A percentile compares a stretch with the other conserved stretches of the same genome.
Conservation (phyloP, 768 basidiomycete genomes). For the Leccinum sublutescens region DNA sequence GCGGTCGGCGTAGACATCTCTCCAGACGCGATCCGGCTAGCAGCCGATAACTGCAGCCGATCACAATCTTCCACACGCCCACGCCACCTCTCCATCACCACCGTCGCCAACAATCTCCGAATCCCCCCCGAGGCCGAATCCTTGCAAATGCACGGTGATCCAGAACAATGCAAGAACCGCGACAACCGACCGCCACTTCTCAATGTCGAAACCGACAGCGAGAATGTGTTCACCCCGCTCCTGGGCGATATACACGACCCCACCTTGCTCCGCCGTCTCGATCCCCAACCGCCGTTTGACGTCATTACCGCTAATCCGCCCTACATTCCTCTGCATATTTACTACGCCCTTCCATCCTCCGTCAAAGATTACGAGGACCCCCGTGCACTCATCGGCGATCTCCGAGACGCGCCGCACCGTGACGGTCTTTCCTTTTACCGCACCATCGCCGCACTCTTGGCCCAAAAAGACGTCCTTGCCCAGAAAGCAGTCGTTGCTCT, state of each 20-base stretch:
- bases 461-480: slow-evolving; percentile 49
- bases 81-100: slow-evolving; percentile 17
- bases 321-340: slow-evolving; percentile 74
- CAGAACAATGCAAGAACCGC: background rate
- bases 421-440: slow-evolving; percentile 71
- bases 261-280: slow-evolving; percentile 24
- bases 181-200: background rate
- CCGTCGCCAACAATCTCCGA: slow-evolving; percentile 4
- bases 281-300: slow-evolving; percentile 56
- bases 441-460: slow-evolving; percentile 62
- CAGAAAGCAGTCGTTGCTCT: slow-evolving; percentile 61
- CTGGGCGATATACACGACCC: slow-evolving; percentile 44
- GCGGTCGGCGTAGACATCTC: slow-evolving; percentile 72
- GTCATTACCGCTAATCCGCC: slow-evolving; percentile 84
- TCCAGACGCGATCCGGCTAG: slow-evolving; percentile 51
- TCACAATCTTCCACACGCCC: slow-evolving; percentile 7
- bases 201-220: background rate
- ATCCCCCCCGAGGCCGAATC: background rate
- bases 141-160: background rate
- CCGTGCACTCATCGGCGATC: slow-evolving; percentile 77
- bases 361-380: slow-evolving; percentile 82
- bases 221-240: slow-evolving; percentile 38
- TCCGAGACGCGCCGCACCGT: slow-evolving; percentile 33
- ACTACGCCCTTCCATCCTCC: slow-evolving; percentile 57
- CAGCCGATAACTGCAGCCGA: slow-evolving; percentile 42